phyloP scores from a whole-genome alignment of 495 filamentous ascomycete genomes.

The Schizothecium vesticola region DNA sequence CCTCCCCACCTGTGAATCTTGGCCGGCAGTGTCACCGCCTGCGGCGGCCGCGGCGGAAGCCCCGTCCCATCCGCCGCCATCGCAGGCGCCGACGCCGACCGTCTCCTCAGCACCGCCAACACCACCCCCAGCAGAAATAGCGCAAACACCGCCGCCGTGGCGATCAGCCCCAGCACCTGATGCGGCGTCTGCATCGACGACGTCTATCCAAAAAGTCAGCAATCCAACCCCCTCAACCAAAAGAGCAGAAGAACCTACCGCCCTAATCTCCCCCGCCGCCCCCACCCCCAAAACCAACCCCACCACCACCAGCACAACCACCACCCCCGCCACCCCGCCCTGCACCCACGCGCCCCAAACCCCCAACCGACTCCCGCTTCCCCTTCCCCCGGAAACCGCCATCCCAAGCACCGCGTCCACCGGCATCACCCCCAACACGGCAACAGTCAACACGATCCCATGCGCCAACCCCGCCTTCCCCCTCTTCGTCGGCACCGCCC shows the following conservation, averaged over 20 bases:
- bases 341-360: constrained; percentile 30
- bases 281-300: constrained; percentile 49
- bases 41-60: background rate
- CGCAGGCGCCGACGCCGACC: constrained; percentile 28
- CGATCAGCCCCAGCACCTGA: constrained; percentile 54
- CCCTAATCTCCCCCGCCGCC: constrained; percentile 46
- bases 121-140: constrained; percentile 46
- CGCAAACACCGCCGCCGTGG: constrained; percentile 42
- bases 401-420: constrained; percentile 48
- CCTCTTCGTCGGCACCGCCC: background rate
- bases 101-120: constrained; percentile 48
- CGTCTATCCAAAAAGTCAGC: constrained; percentile 29
- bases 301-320: constrained; percentile 37
- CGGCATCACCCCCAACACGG: constrained; percentile 51
- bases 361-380: constrained; percentile 3
- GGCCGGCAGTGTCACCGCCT: constrained; percentile 6
- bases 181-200: constrained; percentile 49
- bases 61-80: constrained; percentile 30
- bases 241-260: constrained; percentile 30
- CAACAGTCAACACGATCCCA: constrained; percentile 47
- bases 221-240: background rate
- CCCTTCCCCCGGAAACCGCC: constrained; percentile 38
- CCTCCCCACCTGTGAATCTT: constrained; percentile 20
- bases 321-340: constrained; percentile 41
- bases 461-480: constrained; percentile 38